These are phyloP conservation scores for Juglanconis juglandina DNA, from an alignment of 2,329 filamentous ascomycete species.

Conservation along the genomic window DNA sequence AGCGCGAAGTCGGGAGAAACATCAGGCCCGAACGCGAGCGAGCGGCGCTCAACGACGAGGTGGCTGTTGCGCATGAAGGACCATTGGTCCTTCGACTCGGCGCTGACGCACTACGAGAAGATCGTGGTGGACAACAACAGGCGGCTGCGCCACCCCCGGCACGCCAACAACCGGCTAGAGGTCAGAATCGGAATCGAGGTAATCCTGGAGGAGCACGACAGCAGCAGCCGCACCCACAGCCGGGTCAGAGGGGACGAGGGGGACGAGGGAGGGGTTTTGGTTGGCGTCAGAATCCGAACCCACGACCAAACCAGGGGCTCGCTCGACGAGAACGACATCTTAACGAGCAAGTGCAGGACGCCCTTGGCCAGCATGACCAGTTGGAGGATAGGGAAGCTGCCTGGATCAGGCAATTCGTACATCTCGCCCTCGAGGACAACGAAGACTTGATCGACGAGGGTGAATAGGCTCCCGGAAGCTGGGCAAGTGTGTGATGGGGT, in stretches of 20 bases:
- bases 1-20: not conserved
- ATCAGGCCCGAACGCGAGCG: not conserved
- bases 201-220: slow-evolving; percentile 16
- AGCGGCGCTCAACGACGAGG: slow-evolving; percentile 27
- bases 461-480: slow-evolving; percentile 25
- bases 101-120: slow-evolving; percentile 31
- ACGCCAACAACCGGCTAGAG: slow-evolving; percentile 19
- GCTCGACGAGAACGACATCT: slow-evolving; percentile 7
- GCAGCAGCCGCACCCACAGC: slow-evolving; percentile 11
- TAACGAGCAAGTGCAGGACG: slow-evolving; percentile 5
- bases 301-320: not conserved
- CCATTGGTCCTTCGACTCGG: slow-evolving; percentile 55
- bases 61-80: slow-evolving; percentile 52
- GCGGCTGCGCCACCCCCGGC: slow-evolving; percentile 19
- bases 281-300: slow-evolving; percentile 2
- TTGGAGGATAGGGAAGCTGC: slow-evolving; percentile 46
- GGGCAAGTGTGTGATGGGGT: not conserved
- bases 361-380: slow-evolving; percentile 21
- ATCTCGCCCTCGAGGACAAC: slow-evolving; percentile 50
- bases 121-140: slow-evolving; percentile 27
- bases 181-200: slow-evolving; percentile 22
- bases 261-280: slow-evolving; percentile 26
- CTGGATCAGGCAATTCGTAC: slow-evolving; percentile 54
- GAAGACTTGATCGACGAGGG: slow-evolving; percentile 46
- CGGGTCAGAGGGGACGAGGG: slow-evolving; percentile 13